These are phyloP conservation scores for Potentilla sterilis DNA, from an alignment of 306 rosid genomes.

Conservation along the genomic window DNA sequence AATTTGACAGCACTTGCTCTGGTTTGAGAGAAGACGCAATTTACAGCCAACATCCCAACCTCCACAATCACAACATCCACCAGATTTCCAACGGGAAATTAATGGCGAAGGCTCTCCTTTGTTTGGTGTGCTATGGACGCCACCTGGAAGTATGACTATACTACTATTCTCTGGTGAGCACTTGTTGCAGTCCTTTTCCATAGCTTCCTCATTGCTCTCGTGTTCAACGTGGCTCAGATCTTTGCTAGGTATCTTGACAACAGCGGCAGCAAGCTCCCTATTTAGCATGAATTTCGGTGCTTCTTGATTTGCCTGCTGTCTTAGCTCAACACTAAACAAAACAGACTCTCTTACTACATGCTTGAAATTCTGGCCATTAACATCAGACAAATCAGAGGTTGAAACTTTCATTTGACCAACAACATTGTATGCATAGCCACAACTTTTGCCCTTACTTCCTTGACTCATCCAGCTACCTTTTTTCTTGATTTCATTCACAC, in stretches of 20 bases:
- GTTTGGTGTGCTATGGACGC: constrained; percentile 64
- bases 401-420: constrained; percentile 79
- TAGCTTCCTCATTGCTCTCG: constrained; percentile 19
- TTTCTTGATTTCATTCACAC: constrained; percentile 71
- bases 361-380: constrained; percentile 25
- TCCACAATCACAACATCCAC: constrained; percentile 89
- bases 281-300: constrained; percentile 36
- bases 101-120: constrained; percentile 76
- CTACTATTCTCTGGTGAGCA: constrained; percentile 33
- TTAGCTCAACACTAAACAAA: constrained; percentile 53
- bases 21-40: constrained; percentile 64
- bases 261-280: constrained; percentile 76
- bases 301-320: constrained; percentile 45
- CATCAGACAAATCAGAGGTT: constrained; percentile 39
- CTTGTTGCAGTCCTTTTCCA: constrained; percentile 35
- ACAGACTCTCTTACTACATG: constrained; percentile 54
- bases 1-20: constrained; percentile 28
- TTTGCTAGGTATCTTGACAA: constrained; percentile 52
- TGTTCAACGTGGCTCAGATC: constrained; percentile 28
- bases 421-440: constrained; percentile 60
- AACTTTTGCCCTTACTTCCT: constrained; percentile 55
- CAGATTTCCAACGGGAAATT: constrained; percentile 73
- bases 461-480: constrained; percentile 69
- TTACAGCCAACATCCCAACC: constrained; percentile 99
- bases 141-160: constrained; percentile 75